Conservation (phyloP, 2,329 filamentous ascomycete genomes). For the Monosporascus sp. region DNA sequence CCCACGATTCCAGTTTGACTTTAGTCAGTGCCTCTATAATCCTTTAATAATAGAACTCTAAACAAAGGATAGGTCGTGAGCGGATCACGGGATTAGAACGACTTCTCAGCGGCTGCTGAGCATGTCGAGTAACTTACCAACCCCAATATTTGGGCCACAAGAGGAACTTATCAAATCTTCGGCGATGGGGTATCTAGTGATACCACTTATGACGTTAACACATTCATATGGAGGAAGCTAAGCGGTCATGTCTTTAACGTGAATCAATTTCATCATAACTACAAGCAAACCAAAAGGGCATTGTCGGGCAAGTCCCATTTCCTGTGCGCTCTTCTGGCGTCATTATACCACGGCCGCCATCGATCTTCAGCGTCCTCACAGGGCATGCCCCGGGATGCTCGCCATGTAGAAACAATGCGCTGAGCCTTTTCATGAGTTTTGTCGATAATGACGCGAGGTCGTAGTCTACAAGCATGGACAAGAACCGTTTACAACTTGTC, state of each 20-base stretch:
- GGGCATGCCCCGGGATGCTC: constrained; percentile 19
- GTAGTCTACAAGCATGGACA: constrained; percentile 39
- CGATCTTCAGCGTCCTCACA: constrained; percentile 21
- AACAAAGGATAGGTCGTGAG: too few relatives aligned
- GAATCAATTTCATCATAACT: constrained; percentile 25
- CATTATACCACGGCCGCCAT: constrained; percentile 26
- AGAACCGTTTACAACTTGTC: constrained; percentile 83
- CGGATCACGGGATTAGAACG: too few relatives aligned
- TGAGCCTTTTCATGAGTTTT: constrained; percentile 35
- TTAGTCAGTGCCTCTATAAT: too few relatives aligned
- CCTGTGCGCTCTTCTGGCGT: constrained; percentile 23
- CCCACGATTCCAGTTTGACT: too few relatives aligned
- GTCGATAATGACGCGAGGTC: constrained; percentile 37
- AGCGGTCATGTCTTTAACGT: constrained; percentile 10
- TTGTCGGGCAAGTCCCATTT: constrained; percentile 22
- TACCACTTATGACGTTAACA: too few relatives aligned
- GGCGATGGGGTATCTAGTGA: too few relatives aligned
- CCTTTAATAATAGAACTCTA: too few relatives aligned
- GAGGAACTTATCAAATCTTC: too few relatives aligned
- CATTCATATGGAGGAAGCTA: not conserved
- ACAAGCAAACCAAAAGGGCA: constrained; percentile 22
- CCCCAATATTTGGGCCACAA: too few relatives aligned
- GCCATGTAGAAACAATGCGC: constrained; percentile 17
- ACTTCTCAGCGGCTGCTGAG: too few relatives aligned
- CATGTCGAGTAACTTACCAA: too few relatives aligned